These are phyloP conservation scores for Penicillium sp. DNA, from an alignment of 2,329 filamentous ascomycete species.

Conservation along the genomic window DNA sequence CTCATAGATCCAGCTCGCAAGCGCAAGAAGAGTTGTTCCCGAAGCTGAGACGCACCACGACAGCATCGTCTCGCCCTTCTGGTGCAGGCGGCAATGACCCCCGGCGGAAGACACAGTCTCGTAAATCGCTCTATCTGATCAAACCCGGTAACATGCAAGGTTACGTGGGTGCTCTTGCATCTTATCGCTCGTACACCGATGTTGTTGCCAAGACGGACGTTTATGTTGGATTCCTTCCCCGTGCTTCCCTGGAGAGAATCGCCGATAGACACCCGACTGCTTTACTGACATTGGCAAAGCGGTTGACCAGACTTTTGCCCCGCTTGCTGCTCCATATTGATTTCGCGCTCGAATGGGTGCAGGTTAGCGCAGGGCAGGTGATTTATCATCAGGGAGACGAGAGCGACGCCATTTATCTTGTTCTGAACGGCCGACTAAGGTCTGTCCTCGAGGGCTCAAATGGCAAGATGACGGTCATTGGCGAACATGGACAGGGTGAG, in stretches of 20 bases:
- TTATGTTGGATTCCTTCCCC: slow-evolving; percentile 91
- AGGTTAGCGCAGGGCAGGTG: slow-evolving; percentile 91
- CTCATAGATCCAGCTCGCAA: slow-evolving; percentile 29
- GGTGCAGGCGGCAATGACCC: slow-evolving; percentile 30
- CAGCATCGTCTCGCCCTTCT: slow-evolving; percentile 41
- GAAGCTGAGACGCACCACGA: slow-evolving; percentile 47
- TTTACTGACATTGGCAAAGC: slow-evolving; percentile 91
- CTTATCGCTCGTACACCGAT: slow-evolving; percentile 93
- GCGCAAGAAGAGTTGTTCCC: slow-evolving; percentile 43
- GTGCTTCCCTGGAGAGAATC: slow-evolving; percentile 81
- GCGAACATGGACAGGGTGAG: slow-evolving; percentile 94
- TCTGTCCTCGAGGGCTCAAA: slow-evolving; percentile 78
- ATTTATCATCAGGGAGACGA: slow-evolving; percentile 93
- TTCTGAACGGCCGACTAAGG: slow-evolving; percentile 86
- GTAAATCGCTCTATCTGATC: slow-evolving; percentile 79
- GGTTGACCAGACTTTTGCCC: slow-evolving; percentile 83
- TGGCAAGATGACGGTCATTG: slow-evolving; percentile 79
- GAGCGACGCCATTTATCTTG: slow-evolving; percentile 97
- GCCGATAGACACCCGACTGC: slow-evolving; percentile 91
- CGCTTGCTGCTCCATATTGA: slow-evolving; percentile 93
- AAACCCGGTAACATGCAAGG: slow-evolving; percentile 93
- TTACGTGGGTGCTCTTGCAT: slow-evolving; percentile 91
- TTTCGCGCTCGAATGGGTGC: slow-evolving; percentile 97
- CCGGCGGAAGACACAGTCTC: slow-evolving; percentile 46
- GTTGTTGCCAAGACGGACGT: slow-evolving; percentile 97